Conservation (phyloP, 805 yeast species). For the Starmerella etchellsii region DNA sequence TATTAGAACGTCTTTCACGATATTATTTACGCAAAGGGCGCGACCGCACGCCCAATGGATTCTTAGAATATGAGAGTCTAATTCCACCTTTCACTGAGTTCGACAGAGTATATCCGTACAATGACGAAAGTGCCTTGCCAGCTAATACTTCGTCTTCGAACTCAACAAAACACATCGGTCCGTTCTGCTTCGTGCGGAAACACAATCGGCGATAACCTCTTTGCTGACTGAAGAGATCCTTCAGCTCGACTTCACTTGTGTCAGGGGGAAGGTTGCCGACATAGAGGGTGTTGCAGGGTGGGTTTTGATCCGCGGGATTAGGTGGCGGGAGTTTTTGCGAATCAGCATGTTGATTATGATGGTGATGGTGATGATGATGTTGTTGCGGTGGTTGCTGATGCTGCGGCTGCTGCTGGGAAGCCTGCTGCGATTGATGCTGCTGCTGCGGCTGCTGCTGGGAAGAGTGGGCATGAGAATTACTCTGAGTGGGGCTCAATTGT, state of each 20-base stretch:
- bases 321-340: slow-evolving; percentile 37
- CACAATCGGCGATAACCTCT: slow-evolving; percentile 86
- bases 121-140: slow-evolving; percentile 81
- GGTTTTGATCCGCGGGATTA: slow-evolving; percentile 97
- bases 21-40: slow-evolving; percentile 20
- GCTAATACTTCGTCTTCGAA: slow-evolving; percentile 93
- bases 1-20: neutral
- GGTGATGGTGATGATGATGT: neutral
- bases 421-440: slow-evolving; percentile 17
- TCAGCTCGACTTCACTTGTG: slow-evolving; percentile 84
- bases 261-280: slow-evolving; percentile 97
- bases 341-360: neutral
- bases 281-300: slow-evolving; percentile 93
- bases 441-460: neutral
- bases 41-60: slow-evolving; percentile 94
- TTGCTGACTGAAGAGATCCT: slow-evolving; percentile 75
- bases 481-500: neutral
- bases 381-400: neutral
- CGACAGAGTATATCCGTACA: slow-evolving; percentile 85
- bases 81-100: slow-evolving; percentile 89
- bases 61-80: slow-evolving; percentile 83
- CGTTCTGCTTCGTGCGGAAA: slow-evolving; percentile 73
- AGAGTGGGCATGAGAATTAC: too few species aligned
- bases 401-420: neutral
- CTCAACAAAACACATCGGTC: slow-evolving; percentile 99